Evolutionary conservation across 2,329 filamentous ascomycete species (phyloP).

Genomic region (Pseudogymnoascus sp.): DNA sequence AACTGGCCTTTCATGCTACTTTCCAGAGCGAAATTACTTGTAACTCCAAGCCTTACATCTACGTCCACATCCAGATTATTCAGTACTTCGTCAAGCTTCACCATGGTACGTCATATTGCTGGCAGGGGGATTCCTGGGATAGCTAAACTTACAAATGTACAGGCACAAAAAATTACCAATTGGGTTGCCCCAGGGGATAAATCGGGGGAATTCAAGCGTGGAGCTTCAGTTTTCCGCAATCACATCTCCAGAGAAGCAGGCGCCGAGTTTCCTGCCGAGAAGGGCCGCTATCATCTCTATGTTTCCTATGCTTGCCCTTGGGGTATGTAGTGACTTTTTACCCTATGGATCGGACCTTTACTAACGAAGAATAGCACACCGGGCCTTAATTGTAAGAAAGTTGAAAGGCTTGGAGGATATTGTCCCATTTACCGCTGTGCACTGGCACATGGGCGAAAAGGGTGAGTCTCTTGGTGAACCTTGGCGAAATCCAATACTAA

Average conservation of each 20-base stretch:
- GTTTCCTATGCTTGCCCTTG: constrained; percentile 50
- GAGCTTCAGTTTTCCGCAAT: constrained; percentile 71
- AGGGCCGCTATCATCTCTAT: constrained; percentile 86
- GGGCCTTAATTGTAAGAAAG: constrained; percentile 77
- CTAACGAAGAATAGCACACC: constrained; percentile 44
- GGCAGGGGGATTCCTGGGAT: neutral
- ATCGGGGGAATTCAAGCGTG: constrained; percentile 87
- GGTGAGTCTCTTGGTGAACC: constrained; percentile 26
- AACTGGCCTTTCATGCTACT: neutral
- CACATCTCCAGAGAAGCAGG: constrained; percentile 52
- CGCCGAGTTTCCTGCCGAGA: constrained; percentile 65
- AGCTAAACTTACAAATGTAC: neutral
- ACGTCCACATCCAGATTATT: constrained; percentile 50
- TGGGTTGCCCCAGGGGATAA: constrained; percentile 75
- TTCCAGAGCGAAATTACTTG: neutral
- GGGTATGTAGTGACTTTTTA: constrained; percentile 43
- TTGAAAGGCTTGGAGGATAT: constrained; percentile 88
- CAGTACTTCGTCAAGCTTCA: constrained; percentile 58
- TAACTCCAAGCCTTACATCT: neutral
- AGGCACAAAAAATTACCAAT: constrained; percentile 57
- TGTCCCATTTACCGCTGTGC: constrained; percentile 42
- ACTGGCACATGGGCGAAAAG: constrained; percentile 58
- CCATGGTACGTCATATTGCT: neutral
- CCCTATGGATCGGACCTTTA: neutral
- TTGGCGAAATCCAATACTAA: neutral